Base-by-base conservation (phyloP, 208 protist species). In the Trichomonas vaginalis region DNA sequence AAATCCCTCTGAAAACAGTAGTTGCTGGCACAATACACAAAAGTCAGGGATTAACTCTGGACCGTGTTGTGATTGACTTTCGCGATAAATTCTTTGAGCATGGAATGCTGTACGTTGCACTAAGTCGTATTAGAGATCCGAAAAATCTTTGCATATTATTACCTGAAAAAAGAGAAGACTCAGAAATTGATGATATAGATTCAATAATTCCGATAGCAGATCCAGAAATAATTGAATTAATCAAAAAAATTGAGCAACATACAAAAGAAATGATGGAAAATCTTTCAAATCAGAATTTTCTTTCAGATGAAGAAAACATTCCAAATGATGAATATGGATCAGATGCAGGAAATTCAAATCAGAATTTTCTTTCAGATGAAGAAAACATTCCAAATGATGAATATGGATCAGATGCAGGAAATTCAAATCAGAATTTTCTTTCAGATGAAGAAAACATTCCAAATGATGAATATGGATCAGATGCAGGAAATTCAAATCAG, bases 1-100 rank as follows among this genome's bases (percentile, higher is more conserved):
- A 95, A n/a, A 32, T 95, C 8, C 87, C 87, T n/a, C 37, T 95
- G n/a, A 9, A 35, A 9, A 10, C 8, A n/a, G 8, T 61, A n/a
- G 15, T n/a, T n/a, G 17, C 87, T 35, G 49, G 46, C 17, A 95
- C 87, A n/a, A 95, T 95, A n/a, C 87, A 95, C n/a, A 95, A 95
- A 61, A n/a, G 4, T n/a, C 87, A 95, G 21, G 87, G 87, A 10
- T 37, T 95, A 32, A 95, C 48, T 61, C 37, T 95, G 23, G 8
- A 10, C 8, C 17, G 15, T 35, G 23, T 95, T 61, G 46, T 95
- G 17, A 32, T 95, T n/a, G 87, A 95, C 23, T 35, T 95, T 35
- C 6, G 87, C 8, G 15, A 10, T n/a, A 32, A 61, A 35, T 62
- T 95, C n/a, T 95, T 12, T 12, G 87, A 49, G n/a, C 87, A 95